Conservation (phyloP, 768 basidiomycete species). For the Amanita thiersii region DNA sequence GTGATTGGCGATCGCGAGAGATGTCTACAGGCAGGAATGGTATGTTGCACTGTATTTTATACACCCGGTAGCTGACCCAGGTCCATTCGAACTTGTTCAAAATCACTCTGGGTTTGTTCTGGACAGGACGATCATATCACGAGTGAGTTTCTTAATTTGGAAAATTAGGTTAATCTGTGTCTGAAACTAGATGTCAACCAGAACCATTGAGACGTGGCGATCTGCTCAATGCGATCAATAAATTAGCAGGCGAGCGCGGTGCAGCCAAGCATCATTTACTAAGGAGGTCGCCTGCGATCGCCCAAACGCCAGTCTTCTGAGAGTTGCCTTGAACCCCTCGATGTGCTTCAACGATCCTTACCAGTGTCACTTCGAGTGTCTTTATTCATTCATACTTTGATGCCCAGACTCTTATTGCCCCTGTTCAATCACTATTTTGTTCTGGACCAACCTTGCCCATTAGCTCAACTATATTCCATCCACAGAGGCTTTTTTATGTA, state of each 20-base stretch:
- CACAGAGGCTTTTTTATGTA: no score
- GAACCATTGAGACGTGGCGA: conserved; percentile 77
- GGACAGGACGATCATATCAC: conserved; percentile 67
- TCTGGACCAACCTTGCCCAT: no score
- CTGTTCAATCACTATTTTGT: no score
- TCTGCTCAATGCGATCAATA: conserved; percentile 74
- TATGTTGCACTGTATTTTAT: conserved; percentile 12
- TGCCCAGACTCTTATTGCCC: no score
- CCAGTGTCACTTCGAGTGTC: background rate
- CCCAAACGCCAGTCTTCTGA: conserved; percentile 7
- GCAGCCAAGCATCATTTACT: conserved; percentile 28
- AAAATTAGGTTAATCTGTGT: background rate
- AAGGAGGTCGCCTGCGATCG: conserved; percentile 21
- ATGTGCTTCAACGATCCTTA: background rate
- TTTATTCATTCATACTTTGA: background rate
- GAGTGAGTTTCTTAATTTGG: conserved; percentile 40
- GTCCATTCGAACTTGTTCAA: background rate
- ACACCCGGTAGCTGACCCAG: no score
- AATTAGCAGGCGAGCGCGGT: conserved; percentile 61
- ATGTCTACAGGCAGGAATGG: conserved; percentile 44
- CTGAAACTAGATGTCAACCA: conserved; percentile 18
- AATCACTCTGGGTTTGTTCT: background rate
- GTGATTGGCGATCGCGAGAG: conserved; percentile 73
- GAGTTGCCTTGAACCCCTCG: background rate
- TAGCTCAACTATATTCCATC: no score